Evolutionary conservation across 2,329 filamentous ascomycete species (phyloP), one percentile per base, ranked within the genome.

Genomic region (Colletotrichum costaricense): DNA sequence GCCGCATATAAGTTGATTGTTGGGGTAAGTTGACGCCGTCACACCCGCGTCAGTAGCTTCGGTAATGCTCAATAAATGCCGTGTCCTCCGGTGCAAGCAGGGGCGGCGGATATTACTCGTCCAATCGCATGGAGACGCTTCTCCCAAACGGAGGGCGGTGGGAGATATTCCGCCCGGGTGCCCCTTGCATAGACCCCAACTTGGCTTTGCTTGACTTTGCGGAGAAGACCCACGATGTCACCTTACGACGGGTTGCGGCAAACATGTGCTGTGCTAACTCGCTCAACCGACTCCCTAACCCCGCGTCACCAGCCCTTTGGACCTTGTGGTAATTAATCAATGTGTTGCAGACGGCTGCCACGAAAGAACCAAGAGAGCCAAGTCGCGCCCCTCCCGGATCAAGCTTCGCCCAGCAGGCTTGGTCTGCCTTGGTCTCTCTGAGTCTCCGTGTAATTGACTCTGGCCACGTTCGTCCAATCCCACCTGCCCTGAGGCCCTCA

Each of bases 1-100:
- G 70, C 70, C 60, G 60, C 70, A 65, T 7, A 26, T 70, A 73
- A 65, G 70, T 60, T 73, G 66, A 24, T 52, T 28, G 42, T n/a
- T 60, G 3, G 54, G 54, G 57, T 35, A 35, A 42, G 28, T 16
- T 46, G 26, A 42, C 26, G 59, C 66, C 66, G 66, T 62, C n/a
- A 56, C 55, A 60, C 52, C 66, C 59, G 66, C 46, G 9, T 24
- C 54, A 24, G 16, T n/a, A 42, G 42, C 60, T 65, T n/a, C 65
- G 58, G 64, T 30, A 72, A 30, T 42, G 33, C 70, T 28, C 46
- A 52, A 22, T 55, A 28, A 58, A 24, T 60, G 67, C 70, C 67
- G 70, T 55, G 59, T 12, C 28, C 55, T 69, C 70, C 70, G 66
- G 56, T 26, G 12, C 4, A n/a, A 52, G 16, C 59, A 58, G 55